phyloP scores from a whole-genome alignment of 176 grass and related monocot species.

The Hyparrhenia diplandra region DNA sequence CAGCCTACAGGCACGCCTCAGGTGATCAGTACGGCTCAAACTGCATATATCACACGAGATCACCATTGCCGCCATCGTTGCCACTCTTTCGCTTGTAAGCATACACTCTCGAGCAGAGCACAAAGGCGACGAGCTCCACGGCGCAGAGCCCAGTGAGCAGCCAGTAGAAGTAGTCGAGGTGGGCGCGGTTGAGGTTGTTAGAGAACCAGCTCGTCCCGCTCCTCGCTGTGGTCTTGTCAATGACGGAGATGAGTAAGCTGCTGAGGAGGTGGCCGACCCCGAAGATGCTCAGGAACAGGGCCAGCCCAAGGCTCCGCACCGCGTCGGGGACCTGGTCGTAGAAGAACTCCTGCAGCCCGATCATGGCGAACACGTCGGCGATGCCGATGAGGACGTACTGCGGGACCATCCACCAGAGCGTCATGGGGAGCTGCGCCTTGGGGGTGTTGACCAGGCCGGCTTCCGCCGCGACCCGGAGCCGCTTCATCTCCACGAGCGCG shows the following conservation, averaged over 20 bases:
- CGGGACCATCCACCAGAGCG: slow-evolving; percentile 52
- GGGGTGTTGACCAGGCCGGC: slow-evolving; percentile 29
- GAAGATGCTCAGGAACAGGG: slow-evolving; percentile 27
- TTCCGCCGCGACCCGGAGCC: slow-evolving; percentile 40
- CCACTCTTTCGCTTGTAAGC: slow-evolving; percentile 5
- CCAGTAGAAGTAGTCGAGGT: slow-evolving; percentile 31
- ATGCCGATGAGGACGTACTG: slow-evolving; percentile 47
- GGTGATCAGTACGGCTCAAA: background rate
- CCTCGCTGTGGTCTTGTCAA: background rate
- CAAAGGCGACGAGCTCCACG: slow-evolving; percentile 10
- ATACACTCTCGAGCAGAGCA: slow-evolving; percentile 2
- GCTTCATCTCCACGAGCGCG: slow-evolving; percentile 47
- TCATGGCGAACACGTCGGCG: slow-evolving; percentile 31
- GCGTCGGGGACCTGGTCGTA: slow-evolving; percentile 66
- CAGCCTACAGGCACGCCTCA: background rate
- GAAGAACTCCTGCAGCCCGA: slow-evolving; percentile 94
- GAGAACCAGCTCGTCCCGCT: slow-evolving; percentile 16
- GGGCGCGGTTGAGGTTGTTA: slow-evolving; percentile 1
- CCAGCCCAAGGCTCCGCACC: slow-evolving; percentile 22
- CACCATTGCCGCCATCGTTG: background rate
- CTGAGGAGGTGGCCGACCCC: slow-evolving; percentile 15
- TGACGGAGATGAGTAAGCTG: slow-evolving; percentile 16
- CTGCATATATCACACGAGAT: background rate
- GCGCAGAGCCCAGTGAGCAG: slow-evolving; percentile 24
- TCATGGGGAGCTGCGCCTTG: slow-evolving; percentile 49